Conservation (phyloP, 352 stramenopile species). For the Phytophthora hybrid region DNA sequence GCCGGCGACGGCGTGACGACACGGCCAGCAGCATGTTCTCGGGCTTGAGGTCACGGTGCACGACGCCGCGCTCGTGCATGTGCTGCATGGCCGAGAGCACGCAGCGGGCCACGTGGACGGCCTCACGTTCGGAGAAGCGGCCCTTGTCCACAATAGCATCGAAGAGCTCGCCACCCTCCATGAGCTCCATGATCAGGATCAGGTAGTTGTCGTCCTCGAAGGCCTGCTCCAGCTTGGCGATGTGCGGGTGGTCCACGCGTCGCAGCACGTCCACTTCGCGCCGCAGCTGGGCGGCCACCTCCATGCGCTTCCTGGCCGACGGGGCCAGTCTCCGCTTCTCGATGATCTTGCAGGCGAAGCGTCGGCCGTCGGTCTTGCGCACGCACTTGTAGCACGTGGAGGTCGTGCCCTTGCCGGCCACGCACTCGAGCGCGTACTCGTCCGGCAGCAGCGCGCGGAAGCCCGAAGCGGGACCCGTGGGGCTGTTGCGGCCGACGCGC, state of each 20-base stretch:
- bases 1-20: constrained; percentile 27
- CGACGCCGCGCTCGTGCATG: constrained; percentile 75
- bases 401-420: constrained; percentile 73
- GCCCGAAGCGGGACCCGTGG: constrained; percentile 27
- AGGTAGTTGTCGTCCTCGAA: constrained; percentile 78
- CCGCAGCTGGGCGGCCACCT: constrained; percentile 67
- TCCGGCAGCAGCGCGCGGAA: constrained; percentile 54
- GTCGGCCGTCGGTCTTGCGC: constrained; percentile 48
- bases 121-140: constrained; percentile 64
- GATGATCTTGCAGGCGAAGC: constrained; percentile 84
- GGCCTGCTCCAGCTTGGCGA: constrained; percentile 70
- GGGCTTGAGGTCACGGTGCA: constrained; percentile 81
- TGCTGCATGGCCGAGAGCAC: constrained; percentile 80
- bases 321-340: constrained; percentile 70
- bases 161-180: constrained; percentile 86
- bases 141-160: constrained; percentile 80
- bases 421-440: constrained; percentile 65
- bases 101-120: constrained; percentile 53
- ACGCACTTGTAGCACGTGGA: constrained; percentile 76
- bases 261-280: constrained; percentile 74
- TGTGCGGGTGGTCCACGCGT: constrained; percentile 70
- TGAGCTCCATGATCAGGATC: constrained; percentile 77
- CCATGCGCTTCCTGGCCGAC: constrained; percentile 54
- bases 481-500: constrained; percentile 7
- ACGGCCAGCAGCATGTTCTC: constrained; percentile 78